phyloP scores from a whole-genome alignment of 257 asterid genomes.

The Forsythia suspensa region DNA sequence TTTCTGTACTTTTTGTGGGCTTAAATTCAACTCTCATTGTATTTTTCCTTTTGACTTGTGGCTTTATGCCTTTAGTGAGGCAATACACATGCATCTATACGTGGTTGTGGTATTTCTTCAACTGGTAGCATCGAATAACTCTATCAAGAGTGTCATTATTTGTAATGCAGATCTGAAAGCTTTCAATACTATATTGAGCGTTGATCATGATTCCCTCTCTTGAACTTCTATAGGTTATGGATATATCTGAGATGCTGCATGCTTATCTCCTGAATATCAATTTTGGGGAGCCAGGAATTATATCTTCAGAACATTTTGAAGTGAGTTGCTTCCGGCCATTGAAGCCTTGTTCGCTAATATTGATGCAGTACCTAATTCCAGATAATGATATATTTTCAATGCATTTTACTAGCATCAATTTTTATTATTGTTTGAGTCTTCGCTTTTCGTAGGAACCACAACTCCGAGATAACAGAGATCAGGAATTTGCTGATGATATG shows the following conservation, averaged over 20 bases:
- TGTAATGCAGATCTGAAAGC: constrained; percentile 13
- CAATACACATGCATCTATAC: background rate
- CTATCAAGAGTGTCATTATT: constrained; percentile 5
- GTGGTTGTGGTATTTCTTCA: constrained; percentile 1
- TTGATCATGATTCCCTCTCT: background rate
- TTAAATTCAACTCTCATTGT: background rate
- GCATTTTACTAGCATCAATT: constrained; percentile 3
- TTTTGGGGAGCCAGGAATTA: constrained; percentile 49
- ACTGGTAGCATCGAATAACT: background rate
- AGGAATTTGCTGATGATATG: constrained; percentile 28
- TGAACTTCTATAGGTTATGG: constrained; percentile 52
- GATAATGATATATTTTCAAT: background rate
- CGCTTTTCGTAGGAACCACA: constrained; percentile 41
- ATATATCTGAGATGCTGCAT: constrained; percentile 65
- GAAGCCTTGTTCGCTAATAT: constrained; percentile 17
- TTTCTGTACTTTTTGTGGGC: background rate
- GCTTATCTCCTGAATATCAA: constrained; percentile 38
- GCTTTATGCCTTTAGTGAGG: background rate
- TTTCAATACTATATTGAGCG: background rate
- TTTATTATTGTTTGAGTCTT: constrained; percentile 17
- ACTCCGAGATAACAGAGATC: constrained; percentile 29
- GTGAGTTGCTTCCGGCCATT: constrained; percentile 42
- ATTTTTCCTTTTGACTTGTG: background rate
- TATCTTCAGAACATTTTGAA: constrained; percentile 37
- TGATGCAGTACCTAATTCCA: constrained; percentile 13